Evolutionary conservation across 441 rosid species (phyloP).

Genomic region (Gossypium davidsonii): DNA sequence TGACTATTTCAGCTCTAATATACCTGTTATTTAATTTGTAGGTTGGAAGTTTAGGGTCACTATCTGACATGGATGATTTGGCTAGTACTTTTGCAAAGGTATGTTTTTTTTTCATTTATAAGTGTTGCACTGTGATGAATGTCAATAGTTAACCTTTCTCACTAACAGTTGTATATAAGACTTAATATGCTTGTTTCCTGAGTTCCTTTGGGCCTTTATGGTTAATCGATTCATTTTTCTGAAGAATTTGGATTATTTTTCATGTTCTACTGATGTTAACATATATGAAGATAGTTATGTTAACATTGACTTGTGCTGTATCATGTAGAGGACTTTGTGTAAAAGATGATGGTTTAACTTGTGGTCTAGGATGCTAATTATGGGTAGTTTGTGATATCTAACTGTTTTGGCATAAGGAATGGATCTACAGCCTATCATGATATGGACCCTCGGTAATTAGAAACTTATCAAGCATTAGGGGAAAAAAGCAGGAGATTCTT

Average conservation of each 20-base stretch:
- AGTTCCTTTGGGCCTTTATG: neutral
- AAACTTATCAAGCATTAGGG: neutral
- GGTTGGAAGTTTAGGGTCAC: constrained; percentile 46
- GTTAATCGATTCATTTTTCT: neutral
- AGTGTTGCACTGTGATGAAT: neutral
- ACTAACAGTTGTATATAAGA: neutral
- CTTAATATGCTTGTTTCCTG: neutral
- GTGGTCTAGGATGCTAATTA: neutral
- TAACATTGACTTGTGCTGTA: neutral
- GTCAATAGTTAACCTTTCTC: neutral
- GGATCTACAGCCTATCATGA: neutral
- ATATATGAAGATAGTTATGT: neutral
- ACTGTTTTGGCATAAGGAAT: neutral
- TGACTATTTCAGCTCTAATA: neutral
- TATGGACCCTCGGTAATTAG: neutral
- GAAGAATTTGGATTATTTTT: neutral
- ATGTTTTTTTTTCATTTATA: constrained; percentile 6
- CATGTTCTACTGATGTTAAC: neutral
- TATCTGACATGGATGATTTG: constrained; percentile 65
- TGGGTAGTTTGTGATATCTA: neutral
- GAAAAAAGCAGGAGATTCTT: neutral
- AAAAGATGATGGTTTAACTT: neutral
- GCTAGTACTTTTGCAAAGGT: constrained; percentile 78
- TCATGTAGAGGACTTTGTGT: neutral
- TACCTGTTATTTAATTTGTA: constrained; percentile 22